Conservation (phyloP, 306 rosid species). For the Urtica urens region DNA sequence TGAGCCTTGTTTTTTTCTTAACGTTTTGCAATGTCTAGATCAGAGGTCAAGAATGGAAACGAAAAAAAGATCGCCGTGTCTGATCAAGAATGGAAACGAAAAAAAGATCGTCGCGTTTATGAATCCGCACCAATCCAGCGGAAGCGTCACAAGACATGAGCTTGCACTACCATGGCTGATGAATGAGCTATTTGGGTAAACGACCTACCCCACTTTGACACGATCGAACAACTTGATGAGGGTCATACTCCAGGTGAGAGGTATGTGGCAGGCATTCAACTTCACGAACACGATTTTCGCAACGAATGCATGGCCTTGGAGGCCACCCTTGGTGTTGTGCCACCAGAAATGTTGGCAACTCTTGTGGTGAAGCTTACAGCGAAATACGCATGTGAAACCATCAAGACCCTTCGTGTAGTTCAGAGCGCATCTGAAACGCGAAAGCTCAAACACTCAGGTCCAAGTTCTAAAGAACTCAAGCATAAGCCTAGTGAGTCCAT, state of each 20-base stretch:
- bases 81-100: no score
- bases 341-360: background rate
- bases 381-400: background rate
- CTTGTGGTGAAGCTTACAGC: background rate
- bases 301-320: background rate
- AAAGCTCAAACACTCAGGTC: background rate
- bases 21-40: no score
- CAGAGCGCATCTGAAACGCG: background rate
- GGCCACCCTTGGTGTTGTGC: background rate
- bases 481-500: background rate
- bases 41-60: no score
- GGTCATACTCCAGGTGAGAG: background rate
- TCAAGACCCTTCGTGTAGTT: background rate
- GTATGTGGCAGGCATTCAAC: background rate
- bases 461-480: background rate
- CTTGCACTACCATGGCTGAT: background rate
- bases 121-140: no score
- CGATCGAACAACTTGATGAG: background rate
- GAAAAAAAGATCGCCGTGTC: no score
- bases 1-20: no score
- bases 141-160: background rate
- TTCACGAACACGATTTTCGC: background rate
- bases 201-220: background rate
- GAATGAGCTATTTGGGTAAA: background rate
- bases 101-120: no score